A percentile compares a stretch with the other conserved stretches of the same genome.
Evolutionary conservation across 208 protist genomes (phyloP).

Genomic region (Kentomonas sorsogonicus): DNA sequence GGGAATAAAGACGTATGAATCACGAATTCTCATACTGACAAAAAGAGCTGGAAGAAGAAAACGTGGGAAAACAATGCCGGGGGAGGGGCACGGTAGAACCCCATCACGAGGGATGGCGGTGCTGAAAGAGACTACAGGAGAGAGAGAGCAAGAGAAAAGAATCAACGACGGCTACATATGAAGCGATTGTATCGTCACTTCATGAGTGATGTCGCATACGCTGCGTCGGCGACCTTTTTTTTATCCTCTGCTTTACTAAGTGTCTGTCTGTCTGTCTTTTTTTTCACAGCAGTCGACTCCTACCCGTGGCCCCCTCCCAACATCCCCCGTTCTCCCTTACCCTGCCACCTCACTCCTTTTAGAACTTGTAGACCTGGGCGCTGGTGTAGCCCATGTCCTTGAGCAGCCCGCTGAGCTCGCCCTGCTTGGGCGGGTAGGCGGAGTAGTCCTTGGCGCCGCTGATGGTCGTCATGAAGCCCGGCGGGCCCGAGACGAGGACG

Average conservation of each 20-base stretch:
- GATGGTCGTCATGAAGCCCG: constrained; percentile 71
- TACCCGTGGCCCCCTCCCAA: not conserved
- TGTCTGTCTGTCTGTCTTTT: too few relatives aligned
- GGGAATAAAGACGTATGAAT: not conserved
- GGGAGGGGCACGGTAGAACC: not conserved
- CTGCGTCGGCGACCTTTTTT: too few relatives aligned
- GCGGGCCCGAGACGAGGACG: constrained; percentile 71
- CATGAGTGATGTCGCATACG: too few relatives aligned
- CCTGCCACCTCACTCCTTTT: not conserved
- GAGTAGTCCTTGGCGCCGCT: constrained; percentile 66
- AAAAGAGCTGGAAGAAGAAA: not conserved
- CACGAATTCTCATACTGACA: not conserved
- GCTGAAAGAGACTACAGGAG: too few relatives aligned
- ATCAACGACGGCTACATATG: not conserved
- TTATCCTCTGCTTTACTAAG: too few relatives aligned
- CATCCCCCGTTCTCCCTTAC: not conserved
- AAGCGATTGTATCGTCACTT: not conserved
- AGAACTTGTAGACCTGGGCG: constrained; percentile 75
- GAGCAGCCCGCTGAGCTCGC: constrained; percentile 50
- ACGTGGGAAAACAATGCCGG: constrained; percentile 5
- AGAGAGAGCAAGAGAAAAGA: too few relatives aligned
- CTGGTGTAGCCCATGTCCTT: too few relatives aligned
- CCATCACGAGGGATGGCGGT: not conserved
- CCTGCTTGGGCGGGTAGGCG: constrained; percentile 49
- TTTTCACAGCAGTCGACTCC: not conserved